Percentiles rank a stretch among this genome's conserved stretches.
Conservation (phyloP, 2,329 filamentous ascomycete genomes). For the Coccinonectria pachysandricola region DNA sequence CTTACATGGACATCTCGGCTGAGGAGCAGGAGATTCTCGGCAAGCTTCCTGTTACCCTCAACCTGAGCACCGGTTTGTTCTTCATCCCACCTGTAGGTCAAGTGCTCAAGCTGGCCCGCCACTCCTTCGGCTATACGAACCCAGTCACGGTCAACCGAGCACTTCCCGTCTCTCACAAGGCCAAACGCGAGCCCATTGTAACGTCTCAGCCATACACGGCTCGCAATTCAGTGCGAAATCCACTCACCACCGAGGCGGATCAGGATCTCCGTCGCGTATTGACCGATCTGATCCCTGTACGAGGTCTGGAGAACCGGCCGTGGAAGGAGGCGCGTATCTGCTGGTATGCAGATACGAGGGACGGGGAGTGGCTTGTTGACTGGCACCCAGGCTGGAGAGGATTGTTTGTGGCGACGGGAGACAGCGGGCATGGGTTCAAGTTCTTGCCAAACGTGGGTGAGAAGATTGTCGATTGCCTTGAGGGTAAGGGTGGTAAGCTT, state of each 20-base stretch:
- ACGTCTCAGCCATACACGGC: slow-evolving; percentile 27
- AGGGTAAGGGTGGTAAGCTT: slow-evolving; percentile 39
- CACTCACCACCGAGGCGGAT: slow-evolving; percentile 51
- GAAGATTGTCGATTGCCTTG: slow-evolving; percentile 47
- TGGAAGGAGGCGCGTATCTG: slow-evolving; percentile 56
- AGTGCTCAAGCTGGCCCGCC: slow-evolving; percentile 59
- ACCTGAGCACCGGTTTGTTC: slow-evolving; percentile 62
- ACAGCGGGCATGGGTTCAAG: slow-evolving; percentile 58
- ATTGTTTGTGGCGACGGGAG: slow-evolving; percentile 52
- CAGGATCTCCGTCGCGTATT: slow-evolving; percentile 51
- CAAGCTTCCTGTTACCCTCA: slow-evolving; percentile 61
- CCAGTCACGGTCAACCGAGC: slow-evolving; percentile 29
- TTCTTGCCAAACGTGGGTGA: slow-evolving; percentile 58
- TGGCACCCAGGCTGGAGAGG: slow-evolving; percentile 53
- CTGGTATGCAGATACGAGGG: slow-evolving; percentile 68
- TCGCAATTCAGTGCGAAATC: slow-evolving; percentile 30
- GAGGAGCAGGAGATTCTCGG: slow-evolving; percentile 57
- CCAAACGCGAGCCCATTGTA: slow-evolving; percentile 20
- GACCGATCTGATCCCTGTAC: slow-evolving; percentile 47
- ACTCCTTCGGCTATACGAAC: slow-evolving; percentile 58
- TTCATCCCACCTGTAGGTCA: slow-evolving; percentile 56
- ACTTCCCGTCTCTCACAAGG: slow-evolving; percentile 20
- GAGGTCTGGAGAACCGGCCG: slow-evolving; percentile 44
- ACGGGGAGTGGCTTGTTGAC: slow-evolving; percentile 61
- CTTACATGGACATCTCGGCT: slow-evolving; percentile 63